Base-by-base conservation (phyloP, 2,329 filamentous ascomycete genomes). In the Drechslerella stenobrocha region DNA sequence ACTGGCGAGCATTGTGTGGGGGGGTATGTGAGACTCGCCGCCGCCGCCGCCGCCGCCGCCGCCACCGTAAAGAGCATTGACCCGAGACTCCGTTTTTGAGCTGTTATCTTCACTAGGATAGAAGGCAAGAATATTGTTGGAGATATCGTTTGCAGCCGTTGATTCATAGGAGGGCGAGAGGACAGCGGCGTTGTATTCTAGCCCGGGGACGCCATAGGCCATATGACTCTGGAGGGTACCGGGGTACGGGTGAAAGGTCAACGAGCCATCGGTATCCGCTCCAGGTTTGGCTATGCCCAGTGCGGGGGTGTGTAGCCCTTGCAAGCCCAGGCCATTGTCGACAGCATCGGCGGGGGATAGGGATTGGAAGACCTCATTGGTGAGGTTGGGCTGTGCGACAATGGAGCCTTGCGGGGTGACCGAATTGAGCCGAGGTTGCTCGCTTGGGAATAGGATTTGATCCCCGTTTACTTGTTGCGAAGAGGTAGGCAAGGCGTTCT, bases 401-500 rank as follows among this genome's bases (percentile, higher is more conserved):
- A 34, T 32, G n/a, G n/a, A n/a, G n/a, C n/a, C n/a, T n/a, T n/a
- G n/a, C 22, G 56, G 47, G 23, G 46, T 40, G 28, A 30, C 42
- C 18, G 63, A 35, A 30, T 50, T 50, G 37, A 67, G 46, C 52
- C 55, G 48, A 56, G 63, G 55, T 32, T 66, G 53, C 42, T 66
- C 61, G 34, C 61, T 66, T 24, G 63, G 63, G 37, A 67, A 67
- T n/a, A 60, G 46, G 22, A 67, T 50, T 35, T 53, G 50, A 44
- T 67, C 63, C 34, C 63, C 63, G 32, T 50, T 53, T 34, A 66
- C 44, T n/a, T 48, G 61, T 26, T 66, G 61, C n/a, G 37, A 42
- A 20, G 61, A 53, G 44, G 32, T 28, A 28, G 58, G 46, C 45
- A 51, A 44, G 6, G 44, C 7, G 40, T 52, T 57, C 34, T 60